Evolutionary conservation across 2,329 filamentous ascomycete genomes (phyloP).

Genomic region (Colletotrichum melonis): DNA sequence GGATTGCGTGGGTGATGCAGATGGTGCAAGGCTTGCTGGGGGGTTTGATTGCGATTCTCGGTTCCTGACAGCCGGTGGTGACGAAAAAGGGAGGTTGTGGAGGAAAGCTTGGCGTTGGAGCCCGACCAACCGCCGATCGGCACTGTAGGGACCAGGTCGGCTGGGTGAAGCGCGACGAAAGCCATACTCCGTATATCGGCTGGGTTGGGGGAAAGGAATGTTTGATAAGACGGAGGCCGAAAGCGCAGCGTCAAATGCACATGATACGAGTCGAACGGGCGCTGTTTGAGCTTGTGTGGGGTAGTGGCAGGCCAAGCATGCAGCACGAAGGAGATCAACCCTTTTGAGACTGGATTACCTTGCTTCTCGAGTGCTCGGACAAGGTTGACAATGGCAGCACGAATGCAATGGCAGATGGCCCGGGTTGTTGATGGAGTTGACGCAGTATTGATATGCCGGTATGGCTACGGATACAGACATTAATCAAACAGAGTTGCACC

Average conservation of each 20-base stretch:
- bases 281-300: slow-evolving; percentile 23
- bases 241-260: slow-evolving; percentile 25
- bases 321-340: neutral
- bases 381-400: neutral
- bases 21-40: slow-evolving; percentile 13
- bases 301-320: slow-evolving; percentile 1
- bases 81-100: slow-evolving; percentile 20
- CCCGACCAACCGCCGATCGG: slow-evolving; percentile 26
- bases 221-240: slow-evolving; percentile 27
- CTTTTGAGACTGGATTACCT: neutral
- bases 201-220: slow-evolving; percentile 29
- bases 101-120: slow-evolving; percentile 23
- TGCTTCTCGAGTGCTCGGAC: neutral
- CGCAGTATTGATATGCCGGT: slow-evolving; percentile 20
- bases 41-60: slow-evolving; percentile 27
- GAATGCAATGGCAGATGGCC: neutral
- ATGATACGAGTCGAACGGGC: slow-evolving; percentile 27
- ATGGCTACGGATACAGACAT: slow-evolving; percentile 2
- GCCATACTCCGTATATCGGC: slow-evolving; percentile 24
- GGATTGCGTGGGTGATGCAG: slow-evolving; percentile 17
- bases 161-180: neutral
- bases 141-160: slow-evolving; percentile 16
- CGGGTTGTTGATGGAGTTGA: neutral
- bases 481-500: slow-evolving; percentile 23
- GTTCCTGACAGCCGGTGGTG: slow-evolving; percentile 21